Evolutionary conservation across 192 early-diverging fungal species (phyloP), one percentile per base, ranked within the genome.

Genomic region (Entomortierella parvispora): DNA sequence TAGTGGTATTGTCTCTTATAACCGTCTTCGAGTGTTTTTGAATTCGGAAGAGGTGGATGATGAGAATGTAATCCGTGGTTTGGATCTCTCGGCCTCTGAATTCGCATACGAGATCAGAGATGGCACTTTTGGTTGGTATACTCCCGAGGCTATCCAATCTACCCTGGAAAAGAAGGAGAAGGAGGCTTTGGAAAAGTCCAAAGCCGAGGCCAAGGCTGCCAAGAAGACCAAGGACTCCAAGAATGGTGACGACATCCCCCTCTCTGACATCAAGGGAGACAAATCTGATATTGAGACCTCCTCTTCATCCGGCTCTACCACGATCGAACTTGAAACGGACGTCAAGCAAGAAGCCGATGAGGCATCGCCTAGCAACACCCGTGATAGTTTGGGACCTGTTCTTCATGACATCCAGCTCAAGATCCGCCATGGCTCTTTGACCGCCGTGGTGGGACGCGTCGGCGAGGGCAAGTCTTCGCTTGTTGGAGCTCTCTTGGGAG

Each of bases 11-110:
- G 94, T 94, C 8, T 83, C 92, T 0, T 81, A 92, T 61, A 69
- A 69, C 12, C 90, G 94, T 5, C 70, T 96, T 1, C 65, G 80
- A 23, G 75, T 72, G n/a, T 92, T 96, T 62, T 80, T 96, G 40
- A 81, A 74, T 53, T 87, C 83, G 57, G 92, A 91, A 58, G 94
- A 94, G 71, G 55, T 93, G 32, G 93, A 95, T 67, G 65, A 68
- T 4, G 79, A 80, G n/a, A 86, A 87, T 14, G 89, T 93, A 2
- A 63, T 72, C 7, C 60, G 72, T 15, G 77, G 82, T 48, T 43
- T 54, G 14, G 62, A 68, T 25, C 15, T 29, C 15, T 14, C 4
- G 4, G 58, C 45, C 0, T 58, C 65, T 1, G 60, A 68, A 3
- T 58, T 62, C 22, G 72, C 72, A 3, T 68, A 51, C 14, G 65